phyloP scores from a whole-genome alignment of 768 basidiomycete species.

The Boletus pseudo-olivaceus region DNA sequence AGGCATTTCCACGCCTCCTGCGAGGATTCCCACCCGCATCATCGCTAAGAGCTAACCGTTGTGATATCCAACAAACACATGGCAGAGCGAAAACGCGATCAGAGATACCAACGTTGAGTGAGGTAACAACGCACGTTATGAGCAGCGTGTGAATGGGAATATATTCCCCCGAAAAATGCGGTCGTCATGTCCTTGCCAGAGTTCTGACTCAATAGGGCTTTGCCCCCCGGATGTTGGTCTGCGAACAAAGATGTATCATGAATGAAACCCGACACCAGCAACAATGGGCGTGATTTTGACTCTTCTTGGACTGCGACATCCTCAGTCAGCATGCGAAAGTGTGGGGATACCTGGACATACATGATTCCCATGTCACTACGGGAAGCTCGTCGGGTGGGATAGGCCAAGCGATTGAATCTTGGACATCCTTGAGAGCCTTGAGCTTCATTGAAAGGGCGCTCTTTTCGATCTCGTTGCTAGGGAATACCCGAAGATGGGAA shows the following conservation, averaged over 20 bases:
- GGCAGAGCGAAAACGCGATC: constrained; percentile 2
- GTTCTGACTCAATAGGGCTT: constrained; percentile 48
- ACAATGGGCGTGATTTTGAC: constrained; percentile 57
- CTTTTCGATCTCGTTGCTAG: constrained; percentile 84
- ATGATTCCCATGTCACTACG: constrained; percentile 77
- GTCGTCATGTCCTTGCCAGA: constrained; percentile 83
- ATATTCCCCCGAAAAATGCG: constrained; percentile 82
- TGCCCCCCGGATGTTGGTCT: constrained; percentile 80
- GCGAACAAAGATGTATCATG: constrained; percentile 76
- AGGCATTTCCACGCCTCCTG: constrained; percentile 57
- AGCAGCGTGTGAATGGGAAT: constrained; percentile 80
- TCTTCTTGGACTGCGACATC: constrained; percentile 56
- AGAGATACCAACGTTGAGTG: neutral
- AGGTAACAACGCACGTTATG: constrained; percentile 53
- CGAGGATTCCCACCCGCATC: constrained; percentile 70
- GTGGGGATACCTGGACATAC: constrained; percentile 39
- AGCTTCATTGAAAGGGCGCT: constrained; percentile 81
- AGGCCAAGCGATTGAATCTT: constrained; percentile 66
- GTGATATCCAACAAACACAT: neutral
- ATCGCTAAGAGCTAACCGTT: constrained; percentile 56
- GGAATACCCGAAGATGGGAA: constrained; percentile 79
- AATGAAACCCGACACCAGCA: constrained; percentile 82
- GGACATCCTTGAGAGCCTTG: constrained; percentile 62
- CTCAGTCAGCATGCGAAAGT: neutral
- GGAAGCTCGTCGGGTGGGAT: constrained; percentile 56